Evolutionary conservation across 1,139 yeast genomes (phyloP), one percentile per base, ranked within the genome.

Genomic region (Suhomyces kunorum): DNA sequence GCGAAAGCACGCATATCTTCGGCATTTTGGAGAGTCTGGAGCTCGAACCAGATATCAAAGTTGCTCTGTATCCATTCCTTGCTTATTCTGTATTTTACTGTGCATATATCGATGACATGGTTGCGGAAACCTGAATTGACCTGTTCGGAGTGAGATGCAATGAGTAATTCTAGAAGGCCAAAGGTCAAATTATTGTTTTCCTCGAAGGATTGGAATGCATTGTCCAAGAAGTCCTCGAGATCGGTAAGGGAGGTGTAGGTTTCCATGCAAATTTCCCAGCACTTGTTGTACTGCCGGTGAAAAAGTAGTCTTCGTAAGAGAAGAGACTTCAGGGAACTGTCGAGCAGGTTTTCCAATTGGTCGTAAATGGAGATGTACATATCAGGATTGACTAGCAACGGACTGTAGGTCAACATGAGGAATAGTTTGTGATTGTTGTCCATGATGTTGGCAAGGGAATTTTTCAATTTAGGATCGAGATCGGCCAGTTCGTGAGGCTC

Each of bases 161-260:
- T 31, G 6, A 62, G 43, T 3, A 61, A 44, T 28, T 51, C 54
- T 44, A 57, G 50, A 2, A 61, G 42, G 0, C 72, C 73, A 32
- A 63, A 51, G 4, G 44, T 36, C 9, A 44, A n/a, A 36, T 60
- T 54, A 28, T 57, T 51, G 28, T 47, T 48, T 7, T 47, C 49
- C 18, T 43, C 41, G 16, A 64, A 49, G 8, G 51, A 51, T 4
- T 42, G 36, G 12, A 56, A 46, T 6, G 66, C 50, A 14, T 55
- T 39, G 13, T 64, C 72, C 20, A 69, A 50, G 25, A 61, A 54
- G 5, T 66, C 74, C 43, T 71, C 76, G 14, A 71, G 48, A 40
- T 70, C 76, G 12, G 56, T 55, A 8, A 71, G 53, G 5, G 72
- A 58, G 13, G 63, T 51, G 16, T 55, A 46, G 3, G 52, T 55